Evolutionary conservation across 257 asterid genomes (phyloP).

Genomic region (Solanum pennellii): DNA sequence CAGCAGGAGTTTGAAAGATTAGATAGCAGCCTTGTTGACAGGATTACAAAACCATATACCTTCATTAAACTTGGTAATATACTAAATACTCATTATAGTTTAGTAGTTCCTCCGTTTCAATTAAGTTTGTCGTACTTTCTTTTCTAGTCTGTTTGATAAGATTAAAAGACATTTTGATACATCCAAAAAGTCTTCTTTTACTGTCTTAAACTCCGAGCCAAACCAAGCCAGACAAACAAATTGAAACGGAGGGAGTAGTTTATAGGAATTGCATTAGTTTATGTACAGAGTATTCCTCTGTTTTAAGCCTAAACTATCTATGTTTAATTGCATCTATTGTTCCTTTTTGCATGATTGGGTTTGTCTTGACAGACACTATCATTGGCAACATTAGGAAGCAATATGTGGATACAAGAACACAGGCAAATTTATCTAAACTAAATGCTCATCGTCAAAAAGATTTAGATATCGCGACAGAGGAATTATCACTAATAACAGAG

Average conservation of each 20-base stretch:
- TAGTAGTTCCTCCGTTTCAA: background rate
- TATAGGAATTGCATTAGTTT: background rate
- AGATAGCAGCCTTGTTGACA: conserved; percentile 12
- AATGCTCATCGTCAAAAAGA: conserved; percentile 16
- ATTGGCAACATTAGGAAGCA: conserved; percentile 40
- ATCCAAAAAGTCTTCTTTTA: background rate
- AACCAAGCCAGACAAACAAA: background rate
- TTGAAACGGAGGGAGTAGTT: background rate
- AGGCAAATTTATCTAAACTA: conserved; percentile 35
- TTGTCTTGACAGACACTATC: conserved; percentile 19
- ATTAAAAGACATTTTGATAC: background rate
- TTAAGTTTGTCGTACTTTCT: background rate
- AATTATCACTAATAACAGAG: conserved; percentile 29
- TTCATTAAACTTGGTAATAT: conserved; percentile 40
- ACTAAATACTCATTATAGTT: background rate
- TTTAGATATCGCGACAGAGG: conserved; percentile 14
- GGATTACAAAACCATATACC: conserved; percentile 35
- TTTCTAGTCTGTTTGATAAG: background rate
- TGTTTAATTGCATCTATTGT: background rate
- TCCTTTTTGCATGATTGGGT: background rate
- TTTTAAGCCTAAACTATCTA: background rate
- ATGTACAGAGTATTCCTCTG: background rate
- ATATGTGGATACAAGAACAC: conserved; percentile 52
- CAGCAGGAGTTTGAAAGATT: conserved; percentile 31
- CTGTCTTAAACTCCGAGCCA: rapidly evolving